phyloP scores from a whole-genome alignment of 139 green algal species.

The Raphidocelis subcapitata region DNA sequence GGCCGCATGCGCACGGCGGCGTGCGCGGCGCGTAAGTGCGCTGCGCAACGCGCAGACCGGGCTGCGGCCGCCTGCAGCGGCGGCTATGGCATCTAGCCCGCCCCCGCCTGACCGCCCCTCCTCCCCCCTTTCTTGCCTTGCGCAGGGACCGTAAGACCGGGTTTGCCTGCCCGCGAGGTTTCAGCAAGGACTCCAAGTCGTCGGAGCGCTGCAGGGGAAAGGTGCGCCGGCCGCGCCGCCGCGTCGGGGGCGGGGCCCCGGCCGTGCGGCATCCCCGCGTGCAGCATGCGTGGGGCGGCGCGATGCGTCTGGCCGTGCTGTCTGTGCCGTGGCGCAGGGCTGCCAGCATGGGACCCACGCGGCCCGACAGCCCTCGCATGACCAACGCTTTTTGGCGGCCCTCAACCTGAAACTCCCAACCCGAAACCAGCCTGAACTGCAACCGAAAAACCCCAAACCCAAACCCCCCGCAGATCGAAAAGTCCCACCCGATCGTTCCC shows the following conservation, averaged over 20 bases:
- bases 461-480: conserved; percentile 45
- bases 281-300: too few species aligned
- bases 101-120: background rate
- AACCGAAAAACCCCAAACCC: background rate
- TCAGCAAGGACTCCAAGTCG: conserved; percentile 51
- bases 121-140: background rate
- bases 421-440: background rate
- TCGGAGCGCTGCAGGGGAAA: conserved; percentile 61
- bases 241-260: too few species aligned
- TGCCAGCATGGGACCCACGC: too few species aligned
- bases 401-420: background rate
- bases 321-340: too few species aligned
- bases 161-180: conserved; percentile 67
- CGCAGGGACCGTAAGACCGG: conserved; percentile 78
- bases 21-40: background rate
- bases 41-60: background rate
- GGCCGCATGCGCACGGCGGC: too few species aligned
- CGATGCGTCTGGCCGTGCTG: too few species aligned
- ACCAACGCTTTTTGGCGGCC: background rate
- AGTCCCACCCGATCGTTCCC: conserved; percentile 62
- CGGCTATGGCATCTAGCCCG: background rate
- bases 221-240: conserved; percentile 31
- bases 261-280: too few species aligned
- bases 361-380: background rate
- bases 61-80: background rate